Evolutionary conservation across 192 early-diverging fungal species (phyloP).

Genomic region (Spinellus fusiger): DNA sequence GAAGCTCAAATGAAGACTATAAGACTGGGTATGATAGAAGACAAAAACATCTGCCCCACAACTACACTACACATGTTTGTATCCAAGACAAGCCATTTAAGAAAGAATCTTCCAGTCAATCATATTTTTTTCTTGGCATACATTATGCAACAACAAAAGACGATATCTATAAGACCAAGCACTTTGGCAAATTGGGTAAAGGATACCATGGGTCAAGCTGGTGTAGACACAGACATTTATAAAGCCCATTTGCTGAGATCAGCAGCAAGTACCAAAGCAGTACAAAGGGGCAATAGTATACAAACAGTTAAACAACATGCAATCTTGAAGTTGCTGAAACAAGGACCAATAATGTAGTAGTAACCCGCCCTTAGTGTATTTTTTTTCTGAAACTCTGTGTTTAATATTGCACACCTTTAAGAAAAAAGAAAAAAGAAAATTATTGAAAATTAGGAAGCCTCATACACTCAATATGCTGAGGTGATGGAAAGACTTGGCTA

Average conservation of each 20-base stretch:
- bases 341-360: too few species aligned
- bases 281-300: not conserved
- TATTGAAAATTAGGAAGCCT: too few species aligned
- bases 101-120: not conserved
- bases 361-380: too few species aligned
- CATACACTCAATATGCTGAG: too few species aligned
- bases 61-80: not conserved
- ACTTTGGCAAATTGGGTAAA: conserved; percentile 5
- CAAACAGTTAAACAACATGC: too few species aligned
- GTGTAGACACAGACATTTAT: not conserved
- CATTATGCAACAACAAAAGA: not conserved
- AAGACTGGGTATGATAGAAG: not conserved
- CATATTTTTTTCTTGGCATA: not conserved
- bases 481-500: too few species aligned
- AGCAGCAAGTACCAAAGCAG: not conserved
- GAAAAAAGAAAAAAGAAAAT: too few species aligned
- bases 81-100: not conserved
- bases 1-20: not conserved
- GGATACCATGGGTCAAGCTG: not conserved
- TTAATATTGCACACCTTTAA: too few species aligned
- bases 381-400: too few species aligned
- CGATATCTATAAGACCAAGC: not conserved
- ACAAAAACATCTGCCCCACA: not conserved
- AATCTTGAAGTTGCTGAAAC: too few species aligned
- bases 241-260: not conserved